Conservation (phyloP, 2,329 filamentous ascomycete genomes). For the Pseudocercospora cruenta region DNA sequence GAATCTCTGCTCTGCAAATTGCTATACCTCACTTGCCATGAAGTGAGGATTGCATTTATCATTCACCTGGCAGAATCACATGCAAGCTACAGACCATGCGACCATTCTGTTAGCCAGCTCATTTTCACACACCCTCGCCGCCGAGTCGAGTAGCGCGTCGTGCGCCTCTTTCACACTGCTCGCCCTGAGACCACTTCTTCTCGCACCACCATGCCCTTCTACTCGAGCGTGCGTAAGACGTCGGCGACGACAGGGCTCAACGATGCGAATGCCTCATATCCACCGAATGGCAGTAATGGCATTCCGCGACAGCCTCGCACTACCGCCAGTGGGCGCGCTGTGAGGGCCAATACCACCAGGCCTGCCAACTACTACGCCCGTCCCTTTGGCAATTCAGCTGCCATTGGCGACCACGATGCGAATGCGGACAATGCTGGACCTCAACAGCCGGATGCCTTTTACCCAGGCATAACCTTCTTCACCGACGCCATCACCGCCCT, state of each 20-base stretch:
- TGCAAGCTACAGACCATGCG: not conserved
- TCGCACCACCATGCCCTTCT: slow-evolving; percentile 23
- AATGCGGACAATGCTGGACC: slow-evolving; percentile 29
- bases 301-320: slow-evolving; percentile 27
- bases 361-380: slow-evolving; percentile 58
- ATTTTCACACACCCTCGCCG: not conserved
- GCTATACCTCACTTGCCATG: not conserved
- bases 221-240: slow-evolving; percentile 29
- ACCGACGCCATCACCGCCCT: slow-evolving; percentile 90
- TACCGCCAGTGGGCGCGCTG: slow-evolving; percentile 49
- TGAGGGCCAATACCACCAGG: slow-evolving; percentile 49
- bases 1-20: not conserved
- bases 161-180: slow-evolving; percentile 9
- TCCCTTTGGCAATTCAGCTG: slow-evolving; percentile 47
- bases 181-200: not conserved
- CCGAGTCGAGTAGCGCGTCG: slow-evolving; percentile 16
- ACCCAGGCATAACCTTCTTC: slow-evolving; percentile 73
- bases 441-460: slow-evolving; percentile 56
- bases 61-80: slow-evolving; percentile 5
- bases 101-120: slow-evolving; percentile 1
- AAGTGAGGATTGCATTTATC: not conserved
- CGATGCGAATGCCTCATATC: slow-evolving; percentile 10
- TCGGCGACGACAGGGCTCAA: slow-evolving; percentile 17
- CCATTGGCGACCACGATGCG: slow-evolving; percentile 35
- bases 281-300: slow-evolving; percentile 14